phyloP scores from a whole-genome alignment of 495 filamentous ascomycete genomes.

The Geoglossum glabrum region DNA sequence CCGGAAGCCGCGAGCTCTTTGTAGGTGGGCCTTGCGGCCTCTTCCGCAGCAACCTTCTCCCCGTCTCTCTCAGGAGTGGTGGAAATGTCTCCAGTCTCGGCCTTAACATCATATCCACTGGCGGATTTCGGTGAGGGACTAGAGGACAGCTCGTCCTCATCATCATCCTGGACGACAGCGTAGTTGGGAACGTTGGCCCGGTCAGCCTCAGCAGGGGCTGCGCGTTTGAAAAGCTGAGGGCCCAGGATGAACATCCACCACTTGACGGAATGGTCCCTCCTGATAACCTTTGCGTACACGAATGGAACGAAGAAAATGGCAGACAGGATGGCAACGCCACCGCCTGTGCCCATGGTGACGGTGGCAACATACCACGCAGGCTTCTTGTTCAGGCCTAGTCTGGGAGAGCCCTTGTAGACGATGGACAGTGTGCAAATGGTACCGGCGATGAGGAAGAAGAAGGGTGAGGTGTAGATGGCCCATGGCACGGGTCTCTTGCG shows the following conservation, averaged over 20 bases:
- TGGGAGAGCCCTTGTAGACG: constrained; percentile 44
- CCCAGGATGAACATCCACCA: constrained; percentile 33
- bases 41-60: constrained; percentile 11
- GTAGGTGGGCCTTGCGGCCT: constrained; percentile 29
- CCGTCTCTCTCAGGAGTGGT: constrained; percentile 3
- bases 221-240: constrained; percentile 30
- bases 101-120: constrained; percentile 11
- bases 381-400: constrained; percentile 32
- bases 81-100: not conserved
- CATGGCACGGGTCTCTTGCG: constrained; percentile 34
- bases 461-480: constrained; percentile 36
- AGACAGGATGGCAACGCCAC: constrained; percentile 28
- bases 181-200: constrained; percentile 31
- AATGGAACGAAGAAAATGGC: constrained; percentile 41
- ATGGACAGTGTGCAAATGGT: constrained; percentile 39
- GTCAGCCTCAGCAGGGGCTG: constrained; percentile 22
- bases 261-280: constrained; percentile 30
- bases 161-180: constrained; percentile 28
- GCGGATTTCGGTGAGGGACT: not conserved
- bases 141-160: constrained; percentile 10
- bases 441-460: constrained; percentile 37
- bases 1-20: constrained; percentile 32
- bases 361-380: constrained; percentile 32
- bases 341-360: constrained; percentile 33
- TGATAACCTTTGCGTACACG: constrained; percentile 31